Evolutionary conservation across 768 basidiomycete species (phyloP).

Genomic region (Mycena metata): DNA sequence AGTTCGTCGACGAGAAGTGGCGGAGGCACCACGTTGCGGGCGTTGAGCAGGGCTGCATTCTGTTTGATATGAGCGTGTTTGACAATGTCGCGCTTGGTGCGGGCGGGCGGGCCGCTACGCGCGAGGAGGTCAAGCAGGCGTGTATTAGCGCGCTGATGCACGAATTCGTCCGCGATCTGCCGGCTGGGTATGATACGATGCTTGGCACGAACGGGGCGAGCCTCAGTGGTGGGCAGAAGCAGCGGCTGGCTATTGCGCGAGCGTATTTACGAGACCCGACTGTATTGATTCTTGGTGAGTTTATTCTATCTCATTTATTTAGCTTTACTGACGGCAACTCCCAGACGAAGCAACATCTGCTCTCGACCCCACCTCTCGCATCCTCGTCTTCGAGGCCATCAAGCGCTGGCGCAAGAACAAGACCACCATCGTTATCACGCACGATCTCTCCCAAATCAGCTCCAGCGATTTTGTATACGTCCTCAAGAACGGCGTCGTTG

Average conservation of each 20-base stretch:
- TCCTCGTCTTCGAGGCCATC: conserved; percentile 73
- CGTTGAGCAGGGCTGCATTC: conserved; percentile 75
- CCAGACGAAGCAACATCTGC: conserved; percentile 73
- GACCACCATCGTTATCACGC: conserved; percentile 85
- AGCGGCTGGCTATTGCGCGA: conserved; percentile 82
- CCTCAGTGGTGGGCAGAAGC: conserved; percentile 83
- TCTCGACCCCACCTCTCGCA: conserved; percentile 78
- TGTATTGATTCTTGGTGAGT: conserved; percentile 81
- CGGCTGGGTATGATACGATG: conserved; percentile 79
- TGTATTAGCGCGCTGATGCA: conserved; percentile 80
- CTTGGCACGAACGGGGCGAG: conserved; percentile 74
- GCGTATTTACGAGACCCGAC: conserved; percentile 79
- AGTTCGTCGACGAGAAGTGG: conserved; percentile 72
- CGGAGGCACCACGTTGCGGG: conserved; percentile 70
- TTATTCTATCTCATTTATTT: background rate
- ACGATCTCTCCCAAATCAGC: conserved; percentile 79
- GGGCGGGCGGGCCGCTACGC: conserved; percentile 62
- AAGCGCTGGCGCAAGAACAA: conserved; percentile 71
- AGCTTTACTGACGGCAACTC: conserved; percentile 8
- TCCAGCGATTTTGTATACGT: conserved; percentile 81
- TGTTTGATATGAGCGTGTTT: conserved; percentile 80
- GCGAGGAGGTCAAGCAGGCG: conserved; percentile 76
- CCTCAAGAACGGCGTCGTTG: conserved; percentile 73
- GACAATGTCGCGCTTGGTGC: conserved; percentile 85
- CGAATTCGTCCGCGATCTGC: conserved; percentile 76